Conservation (phyloP, 2,329 filamentous ascomycete genomes). For the Penicillium sumatraense region DNA sequence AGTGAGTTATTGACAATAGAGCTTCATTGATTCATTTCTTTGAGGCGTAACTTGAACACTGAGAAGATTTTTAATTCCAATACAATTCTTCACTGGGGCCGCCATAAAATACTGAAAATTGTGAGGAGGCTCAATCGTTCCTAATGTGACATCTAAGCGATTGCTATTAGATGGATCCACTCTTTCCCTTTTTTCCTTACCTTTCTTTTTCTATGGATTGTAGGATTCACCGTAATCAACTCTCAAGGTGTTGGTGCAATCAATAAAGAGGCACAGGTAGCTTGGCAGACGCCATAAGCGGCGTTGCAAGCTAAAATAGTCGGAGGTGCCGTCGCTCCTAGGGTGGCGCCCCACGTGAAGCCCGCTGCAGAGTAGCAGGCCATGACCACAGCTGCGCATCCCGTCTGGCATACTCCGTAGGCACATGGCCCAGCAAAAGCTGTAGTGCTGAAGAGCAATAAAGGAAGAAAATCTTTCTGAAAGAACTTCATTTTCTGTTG, state of each 20-base stretch:
- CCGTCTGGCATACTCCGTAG: slow-evolving; percentile 55
- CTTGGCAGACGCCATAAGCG: slow-evolving; percentile 52
- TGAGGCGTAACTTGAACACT: too few relatives aligned
- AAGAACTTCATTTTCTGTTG: not conserved
- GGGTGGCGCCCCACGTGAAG: slow-evolving; percentile 46
- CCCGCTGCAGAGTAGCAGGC: slow-evolving; percentile 55
- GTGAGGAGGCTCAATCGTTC: too few relatives aligned
- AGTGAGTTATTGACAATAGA: too few relatives aligned
- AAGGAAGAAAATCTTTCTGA: not conserved
- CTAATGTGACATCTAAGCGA: too few relatives aligned
- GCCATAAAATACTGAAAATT: too few relatives aligned
- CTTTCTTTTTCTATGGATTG: too few relatives aligned
- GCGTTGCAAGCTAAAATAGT: slow-evolving; percentile 51
- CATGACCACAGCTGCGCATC: slow-evolving; percentile 50
- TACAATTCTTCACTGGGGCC: too few relatives aligned
- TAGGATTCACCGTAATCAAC: too few relatives aligned
- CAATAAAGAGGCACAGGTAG: slow-evolving; percentile 46
- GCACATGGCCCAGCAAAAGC: slow-evolving; percentile 16
- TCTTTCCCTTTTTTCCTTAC: too few relatives aligned
- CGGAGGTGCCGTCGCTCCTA: slow-evolving; percentile 45
- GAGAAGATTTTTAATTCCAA: too few relatives aligned
- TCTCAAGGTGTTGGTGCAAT: not conserved
- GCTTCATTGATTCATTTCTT: too few relatives aligned
- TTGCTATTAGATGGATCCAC: too few relatives aligned
- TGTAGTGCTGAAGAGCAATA: not conserved